These are phyloP conservation scores for Solanum sparsipilum DNA, from an alignment of 257 asterid species.

Conservation along the genomic window DNA sequence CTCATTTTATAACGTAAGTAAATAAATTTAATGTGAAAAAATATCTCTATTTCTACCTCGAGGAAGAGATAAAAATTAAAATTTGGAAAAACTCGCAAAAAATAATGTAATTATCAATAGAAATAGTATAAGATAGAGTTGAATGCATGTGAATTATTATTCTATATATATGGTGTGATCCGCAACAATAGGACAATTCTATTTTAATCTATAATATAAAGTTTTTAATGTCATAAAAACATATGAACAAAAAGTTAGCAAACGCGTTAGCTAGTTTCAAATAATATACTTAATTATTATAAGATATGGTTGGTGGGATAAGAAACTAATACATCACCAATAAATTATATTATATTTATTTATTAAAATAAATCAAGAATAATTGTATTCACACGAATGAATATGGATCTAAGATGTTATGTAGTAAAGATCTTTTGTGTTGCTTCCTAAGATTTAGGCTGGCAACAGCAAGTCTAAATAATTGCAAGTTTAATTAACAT, in stretches of 20 bases:
- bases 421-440: background rate
- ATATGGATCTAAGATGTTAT: background rate
- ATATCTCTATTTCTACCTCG: background rate
- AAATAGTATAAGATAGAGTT: background rate
- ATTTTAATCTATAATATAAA: background rate
- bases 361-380: background rate
- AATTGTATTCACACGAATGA: slow-evolving; percentile 2
- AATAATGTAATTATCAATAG: background rate
- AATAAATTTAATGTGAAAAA: background rate
- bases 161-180: background rate
- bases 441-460: background rate
- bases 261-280: background rate
- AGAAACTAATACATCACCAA: background rate
- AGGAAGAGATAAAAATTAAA: background rate
- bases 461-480: background rate
- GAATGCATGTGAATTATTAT: background rate
- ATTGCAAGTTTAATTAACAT: background rate
- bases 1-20: too few species aligned
- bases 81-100: background rate
- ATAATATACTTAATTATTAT: background rate
- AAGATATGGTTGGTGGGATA: background rate
- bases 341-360: background rate
- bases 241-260: background rate
- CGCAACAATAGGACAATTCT: background rate
- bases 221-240: background rate